Evolutionary conservation across 1,284 basidiomycete species (phyloP).

Genomic region (Sporisorium reilianum): DNA sequence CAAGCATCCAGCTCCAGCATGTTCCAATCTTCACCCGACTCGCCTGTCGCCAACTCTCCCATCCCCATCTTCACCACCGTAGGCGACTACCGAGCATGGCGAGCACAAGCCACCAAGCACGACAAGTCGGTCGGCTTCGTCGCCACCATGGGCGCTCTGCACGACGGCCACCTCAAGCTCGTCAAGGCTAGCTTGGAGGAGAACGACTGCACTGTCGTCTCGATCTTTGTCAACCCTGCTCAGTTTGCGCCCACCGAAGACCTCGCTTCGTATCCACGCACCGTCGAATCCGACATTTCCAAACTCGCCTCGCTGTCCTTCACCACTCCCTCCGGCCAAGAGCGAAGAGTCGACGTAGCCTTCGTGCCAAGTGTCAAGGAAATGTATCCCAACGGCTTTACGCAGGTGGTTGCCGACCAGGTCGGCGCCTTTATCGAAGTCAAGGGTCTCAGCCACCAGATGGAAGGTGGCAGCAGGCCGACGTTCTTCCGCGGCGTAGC

Average conservation of each 20-base stretch:
- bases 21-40: constrained; percentile 26
- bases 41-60: constrained; percentile 69
- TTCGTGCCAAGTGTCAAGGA: constrained; percentile 62
- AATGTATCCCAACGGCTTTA: constrained; percentile 86
- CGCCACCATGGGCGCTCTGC: constrained; percentile 96
- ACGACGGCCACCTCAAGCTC: constrained; percentile 90
- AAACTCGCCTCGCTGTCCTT: constrained; percentile 46
- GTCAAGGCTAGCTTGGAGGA: constrained; percentile 77
- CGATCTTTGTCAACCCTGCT: constrained; percentile 97
- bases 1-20: constrained; percentile 7
- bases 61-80: constrained; percentile 84
- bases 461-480: constrained; percentile 86
- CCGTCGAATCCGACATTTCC: constrained; percentile 69
- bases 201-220: constrained; percentile 89
- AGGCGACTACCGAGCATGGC: constrained; percentile 81
- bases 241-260: constrained; percentile 98
- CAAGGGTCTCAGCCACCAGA: constrained; percentile 82
- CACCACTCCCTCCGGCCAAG: not conserved
- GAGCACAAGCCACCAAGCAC: constrained; percentile 73
- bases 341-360: constrained; percentile 37
- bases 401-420: constrained; percentile 81
- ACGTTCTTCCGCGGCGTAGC: constrained; percentile 96
- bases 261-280: constrained; percentile 88
- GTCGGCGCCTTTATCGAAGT: constrained; percentile 91
- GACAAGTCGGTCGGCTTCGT: constrained; percentile 81